Base-by-base conservation (phyloP, 1,139 yeast genomes). In the Blastobotrys raffinosifermentans region DNA sequence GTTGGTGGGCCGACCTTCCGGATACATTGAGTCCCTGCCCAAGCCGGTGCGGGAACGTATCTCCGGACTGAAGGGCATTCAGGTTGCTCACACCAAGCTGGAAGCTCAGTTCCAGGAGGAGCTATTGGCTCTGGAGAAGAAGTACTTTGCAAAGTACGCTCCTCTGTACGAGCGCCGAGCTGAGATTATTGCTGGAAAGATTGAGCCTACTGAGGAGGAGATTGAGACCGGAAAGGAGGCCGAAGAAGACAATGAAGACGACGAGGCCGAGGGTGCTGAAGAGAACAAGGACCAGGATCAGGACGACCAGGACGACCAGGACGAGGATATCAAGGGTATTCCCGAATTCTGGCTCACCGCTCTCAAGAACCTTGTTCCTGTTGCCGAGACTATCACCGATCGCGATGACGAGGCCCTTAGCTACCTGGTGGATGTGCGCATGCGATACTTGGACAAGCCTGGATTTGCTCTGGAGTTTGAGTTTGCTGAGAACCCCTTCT, bases 331-430 rank as follows among this genome's bases (percentile, higher is more conserved):
- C 39, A 69, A 69, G 48, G 99, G 99, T 50, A 76, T 91, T 53
- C 97, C 98, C 38, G 79, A 84, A 40, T 91, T 91, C 71, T 91
- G 99, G 99, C 72, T 89, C 55, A 91, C 97, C 16, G 94, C 97
- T 6, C 70, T 91, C 64, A 93, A 84, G 62, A 91, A 89, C 66
- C 69, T 91, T 52, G 76, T 80, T 19, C 79, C 86, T 23, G 77
- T 89, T 30, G 75, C 89, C 22, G 95, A 87, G 49, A 78, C 87
- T 48, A 84, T 93, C 53, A 77, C 93, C 32, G 96, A 87, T 44
- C 77, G 94, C 54, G 99, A 91, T 61, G 75, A 83, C 39, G 96
- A 84, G 57, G 93, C 89, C 10, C 73, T 91, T 51, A 72, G 73
- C 48, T 66, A 66, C 55, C 72, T 91, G 52, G 61, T 61, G 29